phyloP scores from a whole-genome alignment of 371 early-diverging fungal genomes.

The Mucor saturninus region DNA sequence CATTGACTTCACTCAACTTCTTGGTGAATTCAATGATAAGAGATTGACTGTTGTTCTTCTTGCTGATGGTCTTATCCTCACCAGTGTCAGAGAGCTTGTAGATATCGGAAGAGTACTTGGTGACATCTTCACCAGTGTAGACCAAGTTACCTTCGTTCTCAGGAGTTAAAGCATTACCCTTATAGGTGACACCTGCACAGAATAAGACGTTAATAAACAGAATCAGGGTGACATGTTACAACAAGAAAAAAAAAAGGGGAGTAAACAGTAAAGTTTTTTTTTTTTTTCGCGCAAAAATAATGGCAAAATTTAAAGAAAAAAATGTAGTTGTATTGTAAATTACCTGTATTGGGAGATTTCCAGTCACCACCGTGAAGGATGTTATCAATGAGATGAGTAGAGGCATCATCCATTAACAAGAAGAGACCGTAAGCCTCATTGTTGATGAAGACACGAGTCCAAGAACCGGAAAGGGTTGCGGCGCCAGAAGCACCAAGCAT shows the following conservation, averaged over 20 bases:
- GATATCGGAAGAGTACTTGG: constrained; percentile 40
- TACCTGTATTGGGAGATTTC: constrained; percentile 36
- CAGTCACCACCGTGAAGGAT: constrained; percentile 42
- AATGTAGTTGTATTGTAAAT: background rate
- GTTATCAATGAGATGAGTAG: constrained; percentile 51
- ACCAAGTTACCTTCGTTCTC: constrained; percentile 40
- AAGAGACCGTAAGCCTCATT: constrained; percentile 57
- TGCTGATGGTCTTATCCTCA: constrained; percentile 26
- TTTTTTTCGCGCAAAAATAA: background rate
- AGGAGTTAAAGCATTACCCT: constrained; percentile 42
- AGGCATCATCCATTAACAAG: constrained; percentile 60
- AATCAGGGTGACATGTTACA: constrained; percentile 1
- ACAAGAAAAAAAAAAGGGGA: constrained; percentile 3
- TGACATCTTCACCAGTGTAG: constrained; percentile 47
- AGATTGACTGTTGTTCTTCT: constrained; percentile 28
- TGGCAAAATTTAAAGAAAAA: background rate
- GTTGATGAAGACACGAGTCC: constrained; percentile 58
- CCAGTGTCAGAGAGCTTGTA: constrained; percentile 49
- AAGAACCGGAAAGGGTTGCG: constrained; percentile 54
- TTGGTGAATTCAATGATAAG: constrained; percentile 38
- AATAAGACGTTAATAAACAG: constrained; percentile 1
- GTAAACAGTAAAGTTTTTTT: constrained; percentile 1
- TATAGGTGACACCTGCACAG: constrained; percentile 41
- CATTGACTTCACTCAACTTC: constrained; percentile 31
- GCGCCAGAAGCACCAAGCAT: constrained; percentile 57